Percentiles rank a stretch among this genome's conserved stretches.
phyloP scores from a whole-genome alignment of 148 eudicot species.

The Amaranthus cruentus region DNA sequence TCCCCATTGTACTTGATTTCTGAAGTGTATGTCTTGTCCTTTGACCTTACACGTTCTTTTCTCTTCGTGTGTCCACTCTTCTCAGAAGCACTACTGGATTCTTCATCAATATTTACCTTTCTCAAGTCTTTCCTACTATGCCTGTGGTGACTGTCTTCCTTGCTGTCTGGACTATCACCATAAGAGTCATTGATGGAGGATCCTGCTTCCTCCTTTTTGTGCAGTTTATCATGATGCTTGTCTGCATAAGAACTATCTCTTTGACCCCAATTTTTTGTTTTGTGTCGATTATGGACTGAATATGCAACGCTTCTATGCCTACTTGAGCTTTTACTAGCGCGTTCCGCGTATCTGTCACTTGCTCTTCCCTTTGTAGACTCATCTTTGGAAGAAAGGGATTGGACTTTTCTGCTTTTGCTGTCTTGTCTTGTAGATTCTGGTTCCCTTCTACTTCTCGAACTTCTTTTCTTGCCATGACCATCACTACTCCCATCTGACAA shows the following conservation, averaged over 20 bases:
- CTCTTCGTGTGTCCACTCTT: slow-evolving; percentile 10
- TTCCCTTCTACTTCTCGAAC: slow-evolving; percentile 18
- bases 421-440: slow-evolving; percentile 9
- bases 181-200: slow-evolving; percentile 15
- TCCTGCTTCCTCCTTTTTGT: slow-evolving; percentile 5
- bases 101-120: slow-evolving; percentile 10
- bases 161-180: slow-evolving; percentile 6
- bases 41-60: slow-evolving; percentile 8
- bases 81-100: slow-evolving; percentile 10
- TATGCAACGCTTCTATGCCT: slow-evolving; percentile 9
- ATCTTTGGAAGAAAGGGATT: slow-evolving; percentile 1
- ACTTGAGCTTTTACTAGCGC: slow-evolving; percentile 12
- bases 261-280: neutral
- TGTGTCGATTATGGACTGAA: neutral
- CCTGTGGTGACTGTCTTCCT: slow-evolving; percentile 6
- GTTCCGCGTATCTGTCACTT: slow-evolving; percentile 14
- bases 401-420: slow-evolving; percentile 3
- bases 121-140: slow-evolving; percentile 8
- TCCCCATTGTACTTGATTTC: slow-evolving; percentile 5
- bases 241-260: slow-evolving; percentile 7
- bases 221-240: neutral
- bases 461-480: slow-evolving; percentile 17
- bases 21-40: slow-evolving; percentile 3
- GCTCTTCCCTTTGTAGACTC: slow-evolving; percentile 1
- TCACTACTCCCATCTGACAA: slow-evolving; percentile 14